phyloP scores from a whole-genome alignment of 2,329 filamentous ascomycete genomes.

The Aureobasidium sp. region DNA sequence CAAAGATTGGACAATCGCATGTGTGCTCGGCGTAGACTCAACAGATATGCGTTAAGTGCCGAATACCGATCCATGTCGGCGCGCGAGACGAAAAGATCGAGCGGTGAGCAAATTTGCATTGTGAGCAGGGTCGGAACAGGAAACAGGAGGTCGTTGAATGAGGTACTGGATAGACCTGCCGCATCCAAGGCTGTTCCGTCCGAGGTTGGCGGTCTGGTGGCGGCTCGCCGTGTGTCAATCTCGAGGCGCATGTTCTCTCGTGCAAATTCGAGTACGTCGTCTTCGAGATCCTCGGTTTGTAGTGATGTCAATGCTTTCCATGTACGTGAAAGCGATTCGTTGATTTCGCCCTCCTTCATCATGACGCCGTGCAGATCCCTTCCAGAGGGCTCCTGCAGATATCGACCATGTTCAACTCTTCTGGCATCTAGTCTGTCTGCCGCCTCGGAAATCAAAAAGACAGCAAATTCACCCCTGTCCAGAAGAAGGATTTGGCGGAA shows the following conservation, averaged over 20 bases:
- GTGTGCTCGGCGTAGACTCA: constrained; percentile 78
- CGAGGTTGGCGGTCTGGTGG: constrained; percentile 32
- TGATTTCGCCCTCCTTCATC: constrained; percentile 81
- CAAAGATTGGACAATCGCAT: constrained; percentile 77
- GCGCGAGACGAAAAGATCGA: constrained; percentile 77
- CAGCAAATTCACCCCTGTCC: constrained; percentile 81
- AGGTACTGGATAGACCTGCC: not conserved
- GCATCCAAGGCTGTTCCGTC: not conserved
- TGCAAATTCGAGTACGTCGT: constrained; percentile 75
- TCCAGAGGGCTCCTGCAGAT: constrained; percentile 42
- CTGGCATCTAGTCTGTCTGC: constrained; percentile 69
- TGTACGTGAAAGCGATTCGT: constrained; percentile 63
- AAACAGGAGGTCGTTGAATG: constrained; percentile 73
- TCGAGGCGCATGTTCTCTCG: constrained; percentile 64
- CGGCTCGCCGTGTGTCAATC: constrained; percentile 39
- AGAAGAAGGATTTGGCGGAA: constrained; percentile 83
- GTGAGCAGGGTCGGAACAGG: constrained; percentile 64
- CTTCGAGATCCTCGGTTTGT: constrained; percentile 63
- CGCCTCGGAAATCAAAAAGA: constrained; percentile 76
- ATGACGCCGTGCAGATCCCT: constrained; percentile 54
- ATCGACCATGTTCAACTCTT: constrained; percentile 48
- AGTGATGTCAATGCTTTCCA: constrained; percentile 73
- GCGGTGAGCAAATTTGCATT: constrained; percentile 64
- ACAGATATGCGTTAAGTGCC: constrained; percentile 75
- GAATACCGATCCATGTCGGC: constrained; percentile 74